Evolutionary conservation across 768 basidiomycete genomes (phyloP), one percentile per base, ranked within the genome.

Genomic region (Mycena venus): DNA sequence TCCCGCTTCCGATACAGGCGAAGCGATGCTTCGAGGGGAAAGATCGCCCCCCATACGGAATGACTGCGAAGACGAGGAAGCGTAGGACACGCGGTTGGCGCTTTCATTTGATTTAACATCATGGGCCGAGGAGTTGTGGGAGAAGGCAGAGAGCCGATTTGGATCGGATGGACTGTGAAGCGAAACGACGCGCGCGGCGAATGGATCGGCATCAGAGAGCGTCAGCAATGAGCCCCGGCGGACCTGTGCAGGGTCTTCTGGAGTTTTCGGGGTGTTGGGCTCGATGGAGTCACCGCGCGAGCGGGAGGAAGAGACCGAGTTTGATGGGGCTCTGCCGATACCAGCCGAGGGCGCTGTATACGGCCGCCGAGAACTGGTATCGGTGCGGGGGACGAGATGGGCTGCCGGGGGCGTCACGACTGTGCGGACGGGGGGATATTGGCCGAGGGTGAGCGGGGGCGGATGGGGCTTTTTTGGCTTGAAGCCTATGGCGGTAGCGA

Each of bases 121-220:
- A 55, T 84, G 82, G 55, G 84, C 80, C 21, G 91, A 91, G 61
- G 86, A 81, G 72, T 87, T 38, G 6, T 51, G 88, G 0, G 92
- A 91, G 77, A 89, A 88, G 17, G 84, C 86, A 27, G 91, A 91
- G 32, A 90, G 83, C 68, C 87, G 87, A 78, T 84, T 88, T 25
- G 84, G 86, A 76, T 89, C 89, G 53, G 81, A 77, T 73, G 84
- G 83, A 82, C 80, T 82, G 79, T 79, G 87, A 67, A 88, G 75
- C 27, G 88, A 79, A 40, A 89, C 84, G 51, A 85, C 85, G 53
- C 86, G 85, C 23, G 89, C 86, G 31, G 90, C 91, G 77, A 93
- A 93, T 7, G 92, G 92, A 83, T 93, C 92, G 9, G 84, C 71
- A 77, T 93, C 93, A 12, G 91, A 90, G 27, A 92, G 85, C 4